Evolutionary conservation across 2,329 filamentous ascomycete genomes (phyloP).

Genomic region (Xylariaceae sp.): DNA sequence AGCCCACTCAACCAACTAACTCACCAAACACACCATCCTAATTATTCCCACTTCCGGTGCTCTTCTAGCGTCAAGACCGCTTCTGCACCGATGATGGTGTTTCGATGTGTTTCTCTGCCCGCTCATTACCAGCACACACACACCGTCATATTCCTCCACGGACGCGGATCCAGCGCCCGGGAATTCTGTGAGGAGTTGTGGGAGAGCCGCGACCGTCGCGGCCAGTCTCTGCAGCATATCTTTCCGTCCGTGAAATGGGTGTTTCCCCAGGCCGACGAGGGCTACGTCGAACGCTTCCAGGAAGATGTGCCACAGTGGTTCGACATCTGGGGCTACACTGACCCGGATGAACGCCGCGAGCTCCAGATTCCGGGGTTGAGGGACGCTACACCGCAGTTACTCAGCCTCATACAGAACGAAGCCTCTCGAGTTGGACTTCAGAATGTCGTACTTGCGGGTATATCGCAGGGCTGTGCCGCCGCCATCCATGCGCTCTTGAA

Average conservation of each 20-base stretch:
- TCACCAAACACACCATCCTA: background rate
- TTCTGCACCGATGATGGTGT: slow-evolving; percentile 22
- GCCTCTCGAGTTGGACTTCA: slow-evolving; percentile 44
- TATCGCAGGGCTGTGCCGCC: slow-evolving; percentile 53
- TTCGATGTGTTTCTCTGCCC: slow-evolving; percentile 14
- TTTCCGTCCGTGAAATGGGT: slow-evolving; percentile 57
- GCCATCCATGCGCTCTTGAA: slow-evolving; percentile 35
- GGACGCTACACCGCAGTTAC: slow-evolving; percentile 44
- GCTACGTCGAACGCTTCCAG: slow-evolving; percentile 35
- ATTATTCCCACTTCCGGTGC: background rate
- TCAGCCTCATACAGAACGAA: slow-evolving; percentile 43
- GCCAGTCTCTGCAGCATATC: slow-evolving; percentile 44
- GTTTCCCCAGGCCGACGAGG: slow-evolving; percentile 51
- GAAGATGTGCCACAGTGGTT: slow-evolving; percentile 54
- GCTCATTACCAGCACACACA: slow-evolving; percentile 39
- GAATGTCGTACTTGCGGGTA: slow-evolving; percentile 51
- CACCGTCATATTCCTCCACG: slow-evolving; percentile 53
- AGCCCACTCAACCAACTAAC: background rate
- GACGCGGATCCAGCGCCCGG: slow-evolving; percentile 47
- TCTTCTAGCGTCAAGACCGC: background rate
- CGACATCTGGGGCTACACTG: slow-evolving; percentile 51
- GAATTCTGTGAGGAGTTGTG: slow-evolving; percentile 42
- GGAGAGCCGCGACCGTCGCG: slow-evolving; percentile 39
- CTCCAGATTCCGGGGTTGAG: slow-evolving; percentile 49
- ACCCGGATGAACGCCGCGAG: slow-evolving; percentile 48